These are phyloP conservation scores for Pelargonium australe DNA, from an alignment of 441 rosid genomes.

Conservation along the genomic window DNA sequence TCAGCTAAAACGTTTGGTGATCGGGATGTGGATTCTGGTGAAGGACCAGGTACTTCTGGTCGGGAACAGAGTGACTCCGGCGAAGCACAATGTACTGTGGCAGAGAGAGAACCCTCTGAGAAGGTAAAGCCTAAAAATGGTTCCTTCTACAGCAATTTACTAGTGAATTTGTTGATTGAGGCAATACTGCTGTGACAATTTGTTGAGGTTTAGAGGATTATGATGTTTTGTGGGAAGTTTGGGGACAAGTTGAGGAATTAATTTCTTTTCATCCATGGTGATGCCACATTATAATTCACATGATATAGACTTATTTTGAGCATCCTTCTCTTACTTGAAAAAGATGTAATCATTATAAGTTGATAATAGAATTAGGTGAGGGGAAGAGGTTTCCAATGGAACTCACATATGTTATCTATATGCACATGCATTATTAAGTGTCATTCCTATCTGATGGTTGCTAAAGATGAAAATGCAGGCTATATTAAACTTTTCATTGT, in stretches of 20 bases:
- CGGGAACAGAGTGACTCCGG: neutral
- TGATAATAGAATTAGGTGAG: too few relatives aligned
- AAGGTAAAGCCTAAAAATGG: constrained; percentile 6
- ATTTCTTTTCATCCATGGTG: neutral
- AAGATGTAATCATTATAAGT: too few relatives aligned
- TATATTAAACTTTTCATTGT: neutral
- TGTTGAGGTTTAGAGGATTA: neutral
- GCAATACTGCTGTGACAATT: neutral
- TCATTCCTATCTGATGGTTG: neutral
- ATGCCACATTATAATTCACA: too few relatives aligned
- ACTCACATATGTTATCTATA: neutral
- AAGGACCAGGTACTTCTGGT: neutral
- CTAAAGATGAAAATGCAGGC: neutral
- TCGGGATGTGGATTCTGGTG: too few relatives aligned
- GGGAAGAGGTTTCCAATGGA: neutral
- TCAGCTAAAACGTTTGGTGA: neutral
- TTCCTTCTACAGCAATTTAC: neutral
- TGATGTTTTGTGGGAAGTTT: neutral
- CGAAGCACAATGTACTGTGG: neutral
- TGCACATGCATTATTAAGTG: neutral
- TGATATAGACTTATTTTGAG: too few relatives aligned
- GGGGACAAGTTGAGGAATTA: neutral
- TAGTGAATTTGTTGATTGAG: neutral
- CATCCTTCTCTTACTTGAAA: too few relatives aligned
- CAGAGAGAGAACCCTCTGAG: neutral